These are phyloP conservation scores for Pythium coloratum DNA, from an alignment of 352 stramenopile genomes.

Conservation along the genomic window DNA sequence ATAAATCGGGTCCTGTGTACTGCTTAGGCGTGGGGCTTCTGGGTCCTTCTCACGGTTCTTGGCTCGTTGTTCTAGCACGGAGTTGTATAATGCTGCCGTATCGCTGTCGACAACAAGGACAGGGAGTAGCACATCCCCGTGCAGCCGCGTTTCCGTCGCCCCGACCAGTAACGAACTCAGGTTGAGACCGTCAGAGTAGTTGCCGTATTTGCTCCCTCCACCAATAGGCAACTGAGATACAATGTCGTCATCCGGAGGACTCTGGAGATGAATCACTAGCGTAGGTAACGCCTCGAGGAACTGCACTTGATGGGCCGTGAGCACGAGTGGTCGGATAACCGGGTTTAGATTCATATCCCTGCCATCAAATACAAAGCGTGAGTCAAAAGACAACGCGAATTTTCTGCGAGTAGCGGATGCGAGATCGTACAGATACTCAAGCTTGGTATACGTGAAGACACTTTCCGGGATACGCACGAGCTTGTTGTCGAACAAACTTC, in stretches of 20 bases:
- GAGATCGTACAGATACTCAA: not conserved
- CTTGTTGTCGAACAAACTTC: not conserved
- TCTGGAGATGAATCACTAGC: not conserved
- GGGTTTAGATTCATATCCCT: not conserved
- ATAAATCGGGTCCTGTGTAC: not conserved
- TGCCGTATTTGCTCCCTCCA: not conserved
- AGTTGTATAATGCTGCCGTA: not conserved
- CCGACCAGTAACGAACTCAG: not conserved
- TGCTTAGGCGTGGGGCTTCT: too few relatives aligned
- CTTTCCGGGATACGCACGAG: not conserved
- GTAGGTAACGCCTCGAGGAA: not conserved
- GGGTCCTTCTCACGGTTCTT: not conserved
- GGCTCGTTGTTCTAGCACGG: not conserved
- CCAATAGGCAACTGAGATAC: not conserved
- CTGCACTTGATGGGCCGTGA: not conserved
- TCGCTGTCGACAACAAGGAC: not conserved
- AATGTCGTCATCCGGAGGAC: not conserved
- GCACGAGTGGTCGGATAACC: not conserved
- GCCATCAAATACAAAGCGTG: too few relatives aligned
- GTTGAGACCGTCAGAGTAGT: not conserved
- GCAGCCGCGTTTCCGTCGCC: not conserved
- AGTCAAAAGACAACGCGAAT: too few relatives aligned
- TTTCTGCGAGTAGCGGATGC: too few relatives aligned
- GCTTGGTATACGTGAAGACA: not conserved
- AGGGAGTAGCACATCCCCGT: not conserved